Evolutionary conservation across 1,284 basidiomycete species (phyloP), one percentile per base, ranked within the genome.

Genomic region (Tranzscheliella williamsii): DNA sequence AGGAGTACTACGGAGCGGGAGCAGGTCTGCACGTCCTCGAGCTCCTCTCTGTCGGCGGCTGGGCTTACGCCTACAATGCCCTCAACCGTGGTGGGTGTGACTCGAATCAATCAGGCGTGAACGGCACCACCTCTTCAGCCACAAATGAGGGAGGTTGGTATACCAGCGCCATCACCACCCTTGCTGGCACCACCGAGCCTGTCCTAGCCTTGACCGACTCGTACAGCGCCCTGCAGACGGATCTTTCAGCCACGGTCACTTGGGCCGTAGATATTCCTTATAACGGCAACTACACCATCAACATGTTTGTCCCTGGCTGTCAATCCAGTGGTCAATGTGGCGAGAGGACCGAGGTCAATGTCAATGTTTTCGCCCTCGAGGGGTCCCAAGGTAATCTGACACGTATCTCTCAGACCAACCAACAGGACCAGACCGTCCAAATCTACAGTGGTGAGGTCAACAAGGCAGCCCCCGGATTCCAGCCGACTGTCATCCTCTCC

Each of bases 211-310:
- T 91, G 12, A 81, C 81, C 0, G 84, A 91, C 17, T 74, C 82
- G 32, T 86, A 88, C 32, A 86, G 85, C 17, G 87, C 86, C 3
- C 73, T 86, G 24, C 54, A 85, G 4, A 74, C 83, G 0, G 77
- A 83, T 32, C 83, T 83, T 15, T 53, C 50, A 11, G 86, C 84
- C 33, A 66, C 60, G 30, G 85, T 95, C 72, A 92, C 89, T 0
- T 96, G 91, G 86, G 84, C 85, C 78, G 90, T 93, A 0, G 91
- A 90, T 72, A 87, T 97, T 18, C 89, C 89, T 0, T 87, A 89
- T 16, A 84, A 89, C 2, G 95, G 91, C 29, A 81, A 85, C 56
- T 98, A 98, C 78, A 84, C 88, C 37, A 83, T 96, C 65, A 88
- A 86, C 78, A 76, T 97, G 45, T 83, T 89, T 50, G 84, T 94